A percentile compares a stretch with the other conserved stretches of the same genome.
These are phyloP conservation scores for Fomitopsis schrenkii DNA, from an alignment of 1,284 basidiomycete species.

Conservation along the genomic window DNA sequence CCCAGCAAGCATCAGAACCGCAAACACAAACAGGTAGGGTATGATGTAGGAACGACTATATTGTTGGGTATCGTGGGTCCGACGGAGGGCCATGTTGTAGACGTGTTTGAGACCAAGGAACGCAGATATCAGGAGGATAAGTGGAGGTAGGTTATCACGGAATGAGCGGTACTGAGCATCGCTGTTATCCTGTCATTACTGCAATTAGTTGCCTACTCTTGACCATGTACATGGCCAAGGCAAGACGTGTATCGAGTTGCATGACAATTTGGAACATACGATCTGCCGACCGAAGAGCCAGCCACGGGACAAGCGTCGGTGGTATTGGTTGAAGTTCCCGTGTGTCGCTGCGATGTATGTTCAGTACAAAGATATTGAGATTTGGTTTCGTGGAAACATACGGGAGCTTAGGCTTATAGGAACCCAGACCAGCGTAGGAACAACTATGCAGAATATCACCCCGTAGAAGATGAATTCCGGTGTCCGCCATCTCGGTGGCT, in stretches of 20 bases:
- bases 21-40: constrained; percentile 34
- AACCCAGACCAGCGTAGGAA: constrained; percentile 80
- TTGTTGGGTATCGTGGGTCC: background rate
- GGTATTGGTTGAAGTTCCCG: constrained; percentile 70
- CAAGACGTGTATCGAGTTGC: background rate
- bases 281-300: constrained; percentile 68
- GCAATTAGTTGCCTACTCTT: background rate
- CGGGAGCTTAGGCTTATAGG: constrained; percentile 76
- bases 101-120: constrained; percentile 44
- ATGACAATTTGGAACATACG: constrained; percentile 39
- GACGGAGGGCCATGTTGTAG: constrained; percentile 11
- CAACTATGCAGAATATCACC: constrained; percentile 52
- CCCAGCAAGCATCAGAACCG: constrained; percentile 65
- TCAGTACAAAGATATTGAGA: background rate
- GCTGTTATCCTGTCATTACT: constrained; percentile 67
- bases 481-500: constrained; percentile 70
- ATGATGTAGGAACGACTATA: constrained; percentile 17
- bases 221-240: background rate
- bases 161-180: constrained; percentile 85
- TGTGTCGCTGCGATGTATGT: constrained; percentile 48
- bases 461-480: constrained; percentile 83
- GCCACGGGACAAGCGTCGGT: constrained; percentile 54
- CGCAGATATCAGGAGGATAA: constrained; percentile 47
- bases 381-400: constrained; percentile 35
- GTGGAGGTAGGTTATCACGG: constrained; percentile 65